phyloP scores from a whole-genome alignment of 2,329 filamentous ascomycete genomes.

The Ophiobolus disseminans region DNA sequence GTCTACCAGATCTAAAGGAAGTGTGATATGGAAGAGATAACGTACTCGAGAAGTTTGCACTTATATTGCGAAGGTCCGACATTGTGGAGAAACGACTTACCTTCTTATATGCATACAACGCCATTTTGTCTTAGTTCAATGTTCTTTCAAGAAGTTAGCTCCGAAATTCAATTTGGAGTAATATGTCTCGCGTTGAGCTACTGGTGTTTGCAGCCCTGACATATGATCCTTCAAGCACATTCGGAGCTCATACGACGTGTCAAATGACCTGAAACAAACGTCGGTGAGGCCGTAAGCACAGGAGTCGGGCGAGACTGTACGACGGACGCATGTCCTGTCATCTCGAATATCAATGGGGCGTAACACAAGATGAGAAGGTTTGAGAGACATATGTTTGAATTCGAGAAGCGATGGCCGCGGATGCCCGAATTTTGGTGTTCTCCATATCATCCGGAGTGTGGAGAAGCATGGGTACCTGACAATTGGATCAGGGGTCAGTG shows the following conservation, averaged over 20 bases:
- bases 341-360: background rate
- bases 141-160: background rate
- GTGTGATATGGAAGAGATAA: background rate
- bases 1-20: background rate
- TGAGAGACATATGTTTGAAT: constrained; percentile 8
- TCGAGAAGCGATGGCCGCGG: background rate
- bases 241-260: constrained; percentile 1
- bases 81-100: background rate
- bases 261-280: constrained; percentile 13
- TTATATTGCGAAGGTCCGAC: background rate
- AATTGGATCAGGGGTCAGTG: background rate
- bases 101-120: constrained; percentile 3
- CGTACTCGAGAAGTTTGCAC: background rate
- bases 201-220: constrained; percentile 1
- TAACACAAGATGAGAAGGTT: constrained; percentile 11
- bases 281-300: constrained; percentile 6
- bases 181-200: constrained; percentile 7
- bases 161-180: constrained; percentile 7
- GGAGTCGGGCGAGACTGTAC: constrained; percentile 1
- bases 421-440: constrained; percentile 4
- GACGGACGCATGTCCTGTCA: constrained; percentile 1
- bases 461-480: constrained; percentile 8
- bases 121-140: background rate
- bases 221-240: constrained; percentile 2
- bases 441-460: constrained; percentile 12